Conservation (phyloP, 176 grass and related monocot species). For the Oryza brachyantha region DNA sequence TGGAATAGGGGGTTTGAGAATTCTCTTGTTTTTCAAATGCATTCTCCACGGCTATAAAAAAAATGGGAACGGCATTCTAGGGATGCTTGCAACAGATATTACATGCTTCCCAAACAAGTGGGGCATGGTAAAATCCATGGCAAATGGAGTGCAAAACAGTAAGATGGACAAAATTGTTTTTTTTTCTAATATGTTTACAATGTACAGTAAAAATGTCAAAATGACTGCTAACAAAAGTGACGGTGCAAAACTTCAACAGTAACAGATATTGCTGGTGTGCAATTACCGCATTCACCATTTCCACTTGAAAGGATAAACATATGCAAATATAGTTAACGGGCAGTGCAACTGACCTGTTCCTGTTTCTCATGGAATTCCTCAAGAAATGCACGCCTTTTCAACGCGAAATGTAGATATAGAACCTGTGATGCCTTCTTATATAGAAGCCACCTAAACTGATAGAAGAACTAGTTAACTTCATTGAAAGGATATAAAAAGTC, state of each 20-base stretch:
- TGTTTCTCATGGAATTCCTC: constrained; percentile 85
- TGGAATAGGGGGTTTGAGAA: neutral
- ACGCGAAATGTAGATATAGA: constrained; percentile 74
- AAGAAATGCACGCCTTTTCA: constrained; percentile 67
- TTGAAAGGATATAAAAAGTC: constrained; percentile 16
- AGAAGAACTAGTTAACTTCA: constrained; percentile 27
- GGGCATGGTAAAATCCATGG: neutral
- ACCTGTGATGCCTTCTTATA: constrained; percentile 67
- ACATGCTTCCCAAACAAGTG: constrained; percentile 14
- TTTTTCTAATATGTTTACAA: neutral
- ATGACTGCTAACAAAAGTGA: neutral
- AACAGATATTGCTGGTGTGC: neutral
- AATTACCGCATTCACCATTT: neutral
- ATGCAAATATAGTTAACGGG: neutral
- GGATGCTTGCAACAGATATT: neutral
- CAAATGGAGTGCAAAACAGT: neutral
- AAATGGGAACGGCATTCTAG: neutral
- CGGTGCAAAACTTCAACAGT: neutral
- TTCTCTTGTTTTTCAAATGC: neutral
- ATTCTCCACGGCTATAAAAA: neutral
- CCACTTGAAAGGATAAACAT: neutral
- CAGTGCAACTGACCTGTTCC: constrained; percentile 53
- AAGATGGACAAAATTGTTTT: neutral
- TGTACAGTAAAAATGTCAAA: neutral
- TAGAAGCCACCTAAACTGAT: constrained; percentile 72